Evolutionary conservation across 768 basidiomycete species (phyloP).

Genomic region (Tulasnella sp.): DNA sequence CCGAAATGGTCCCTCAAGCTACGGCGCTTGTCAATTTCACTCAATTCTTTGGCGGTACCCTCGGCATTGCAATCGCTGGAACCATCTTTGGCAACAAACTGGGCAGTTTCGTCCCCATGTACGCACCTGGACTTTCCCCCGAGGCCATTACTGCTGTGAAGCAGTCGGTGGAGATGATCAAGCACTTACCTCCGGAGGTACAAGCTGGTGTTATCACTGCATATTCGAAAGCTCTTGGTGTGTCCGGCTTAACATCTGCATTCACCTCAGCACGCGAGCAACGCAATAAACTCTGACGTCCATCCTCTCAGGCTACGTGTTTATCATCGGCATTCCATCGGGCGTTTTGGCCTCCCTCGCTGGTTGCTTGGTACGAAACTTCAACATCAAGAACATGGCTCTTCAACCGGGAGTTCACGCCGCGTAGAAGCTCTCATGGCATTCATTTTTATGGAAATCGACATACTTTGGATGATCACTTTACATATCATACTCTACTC

Average conservation of each 20-base stretch:
- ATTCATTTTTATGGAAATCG: not conserved
- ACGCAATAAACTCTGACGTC: not conserved
- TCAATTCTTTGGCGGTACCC: constrained; percentile 38
- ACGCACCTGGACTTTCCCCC: constrained; percentile 40
- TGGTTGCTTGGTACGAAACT: constrained; percentile 42
- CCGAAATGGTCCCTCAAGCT: constrained; percentile 45
- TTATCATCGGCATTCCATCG: constrained; percentile 31
- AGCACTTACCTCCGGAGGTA: constrained; percentile 40
- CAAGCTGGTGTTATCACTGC: constrained; percentile 35
- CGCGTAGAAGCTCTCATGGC: not conserved
- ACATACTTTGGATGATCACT: too few relatives aligned
- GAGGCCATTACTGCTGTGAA: constrained; percentile 37
- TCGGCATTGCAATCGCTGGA: constrained; percentile 35
- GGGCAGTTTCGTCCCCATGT: constrained; percentile 40
- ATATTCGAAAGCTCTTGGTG: constrained; percentile 36
- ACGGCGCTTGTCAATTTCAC: constrained; percentile 46
- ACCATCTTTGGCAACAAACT: constrained; percentile 42
- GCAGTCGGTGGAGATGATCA: constrained; percentile 42
- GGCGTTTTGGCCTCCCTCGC: constrained; percentile 22
- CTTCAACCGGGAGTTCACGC: constrained; percentile 30
- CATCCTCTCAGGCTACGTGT: constrained; percentile 23
- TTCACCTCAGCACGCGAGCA: not conserved
- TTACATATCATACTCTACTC: too few relatives aligned
- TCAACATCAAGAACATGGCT: constrained; percentile 41
- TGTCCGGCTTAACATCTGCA: not conserved